Base-by-base conservation (phyloP, 192 early-diverging fungal genomes). In the Jimgerdemannia flammicorona region DNA sequence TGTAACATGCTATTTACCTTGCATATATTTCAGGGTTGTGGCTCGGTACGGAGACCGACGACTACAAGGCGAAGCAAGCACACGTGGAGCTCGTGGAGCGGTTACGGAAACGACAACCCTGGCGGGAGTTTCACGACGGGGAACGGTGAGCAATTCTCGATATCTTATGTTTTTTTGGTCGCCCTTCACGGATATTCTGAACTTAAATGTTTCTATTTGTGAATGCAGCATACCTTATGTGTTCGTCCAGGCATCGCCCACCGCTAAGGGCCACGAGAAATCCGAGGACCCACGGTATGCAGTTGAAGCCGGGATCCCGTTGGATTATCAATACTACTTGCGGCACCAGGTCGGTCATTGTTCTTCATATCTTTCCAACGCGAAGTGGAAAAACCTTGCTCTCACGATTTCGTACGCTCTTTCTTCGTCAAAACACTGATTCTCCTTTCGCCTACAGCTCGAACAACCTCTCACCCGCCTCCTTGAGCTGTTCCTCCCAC, bases 321-420 rank as follows among this genome's bases (percentile, higher is more conserved):
- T 65, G 14, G 64, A 65, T 65, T 65, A 65, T 19, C 64, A 65
- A 65, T 65, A 65, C 64, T 65, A 65, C 64, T 19, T 65, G 14
- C 64, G 64, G 14, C 64, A 65, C 19, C 64, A 65, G 19, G 64
- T 65, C 14, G 19, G 64, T 65, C 19, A 19, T 65, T 65, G 19
- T 29, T 29, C 29, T 29, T 29, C 29, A 29, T 29, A 29, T 29
- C 29, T 29, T 29, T 29, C 29, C 29, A 29, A 0, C 29, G 29
- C 29, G 29, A 29, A 29, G 14, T 19, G 64, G 14, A 65, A 65
- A 65, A 65, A 18, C 64, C 14, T 65, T 65, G 64, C 64, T 65
- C 29, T 29, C 29, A 29, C 29, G 29, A 29, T 29, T 29, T 29
- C 29, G 29, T 29, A 29, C 29, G 29, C 29, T 29, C 29, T 29